phyloP scores from a whole-genome alignment of 805 yeast species.

The Suhomyces pyralidae region DNA sequence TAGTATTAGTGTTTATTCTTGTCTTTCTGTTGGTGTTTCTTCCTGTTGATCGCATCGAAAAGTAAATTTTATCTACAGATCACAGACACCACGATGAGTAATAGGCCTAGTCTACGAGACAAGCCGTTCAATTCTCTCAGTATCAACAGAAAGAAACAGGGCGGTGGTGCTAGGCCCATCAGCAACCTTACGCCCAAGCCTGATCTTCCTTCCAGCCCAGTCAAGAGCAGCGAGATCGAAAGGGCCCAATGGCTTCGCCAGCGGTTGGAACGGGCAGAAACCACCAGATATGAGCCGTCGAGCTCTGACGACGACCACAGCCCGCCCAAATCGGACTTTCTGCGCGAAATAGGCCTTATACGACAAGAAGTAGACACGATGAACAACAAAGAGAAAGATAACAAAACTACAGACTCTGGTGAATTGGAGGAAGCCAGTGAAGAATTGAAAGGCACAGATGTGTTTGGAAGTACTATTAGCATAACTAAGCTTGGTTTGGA shows the following conservation, averaged over 20 bases:
- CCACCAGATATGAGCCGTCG: background rate
- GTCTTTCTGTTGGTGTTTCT: background rate
- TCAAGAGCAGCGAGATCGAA: background rate
- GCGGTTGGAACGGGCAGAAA: background rate
- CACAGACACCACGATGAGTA: background rate
- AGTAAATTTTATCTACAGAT: background rate
- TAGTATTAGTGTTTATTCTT: background rate
- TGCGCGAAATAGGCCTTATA: background rate
- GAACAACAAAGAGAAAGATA: background rate
- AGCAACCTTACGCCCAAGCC: constrained; percentile 1
- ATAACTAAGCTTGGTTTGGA: background rate
- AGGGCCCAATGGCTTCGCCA: constrained; percentile 1
- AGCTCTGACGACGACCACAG: background rate
- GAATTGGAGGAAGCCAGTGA: background rate
- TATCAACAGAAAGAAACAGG: constrained; percentile 4
- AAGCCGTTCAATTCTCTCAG: constrained; percentile 2
- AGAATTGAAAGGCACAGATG: background rate
- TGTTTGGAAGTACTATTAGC: background rate
- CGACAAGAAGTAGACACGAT: background rate
- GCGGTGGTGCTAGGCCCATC: constrained; percentile 7
- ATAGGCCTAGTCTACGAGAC: constrained; percentile 6
- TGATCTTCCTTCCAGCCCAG: background rate
- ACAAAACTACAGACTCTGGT: background rate
- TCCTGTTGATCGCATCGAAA: background rate
- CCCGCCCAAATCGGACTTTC: background rate